Base-by-base conservation (phyloP, 768 basidiomycete species). In the Vishniacozyma victoriae region DNA sequence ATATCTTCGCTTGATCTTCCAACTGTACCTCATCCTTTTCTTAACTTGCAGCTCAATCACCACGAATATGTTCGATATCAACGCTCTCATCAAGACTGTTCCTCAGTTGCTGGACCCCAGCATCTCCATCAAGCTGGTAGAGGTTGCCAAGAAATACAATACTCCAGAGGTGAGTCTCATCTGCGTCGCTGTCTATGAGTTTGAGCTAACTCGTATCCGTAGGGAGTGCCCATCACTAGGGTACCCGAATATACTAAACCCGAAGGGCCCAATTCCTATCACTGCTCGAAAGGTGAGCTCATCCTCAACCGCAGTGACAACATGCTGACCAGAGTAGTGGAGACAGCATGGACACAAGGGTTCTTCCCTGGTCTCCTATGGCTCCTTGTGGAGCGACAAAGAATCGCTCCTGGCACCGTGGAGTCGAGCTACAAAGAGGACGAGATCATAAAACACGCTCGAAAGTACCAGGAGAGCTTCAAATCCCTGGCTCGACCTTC, bases 131-230 rank as follows among this genome's bases (percentile, higher is more conserved):
- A 66, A 66, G 47, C 47, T 62, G 6, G 54, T 62, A 18, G 64
- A 53, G 19, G 64, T 62, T 9, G 64, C 64, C 9, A 62, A 62
- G 47, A 66, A 66, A 43, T 66, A 66, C 37, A 50, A 62, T 26
- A 27, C 31, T 39, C 60, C 58, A 0, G 54, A 62, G 18, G 64
- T 66, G 31, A 55, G 64, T 29, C n/a, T n/a, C 25, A 35, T 24
- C 12, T 14, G 22, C 26, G 11, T 43, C 20, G 18, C 15, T 20
- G 50, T 11, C 18, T 11, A 4, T 20, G 27, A 29, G 29, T 33
- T n/a, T 33, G 9, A 9, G 29, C 46, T 52, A 25, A 51, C 18
- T 24, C 20, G 5, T 36, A 22, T 44, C 24, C 18, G 9, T 39
- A 64, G 62, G 62, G 56, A 2, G n/a, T 39, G 16, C 51, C 51